A percentile compares a stretch with the other conserved stretches of the same genome.
Evolutionary conservation across 352 stramenopile species (phyloP).

Genomic region (Phytophthora melonis): DNA sequence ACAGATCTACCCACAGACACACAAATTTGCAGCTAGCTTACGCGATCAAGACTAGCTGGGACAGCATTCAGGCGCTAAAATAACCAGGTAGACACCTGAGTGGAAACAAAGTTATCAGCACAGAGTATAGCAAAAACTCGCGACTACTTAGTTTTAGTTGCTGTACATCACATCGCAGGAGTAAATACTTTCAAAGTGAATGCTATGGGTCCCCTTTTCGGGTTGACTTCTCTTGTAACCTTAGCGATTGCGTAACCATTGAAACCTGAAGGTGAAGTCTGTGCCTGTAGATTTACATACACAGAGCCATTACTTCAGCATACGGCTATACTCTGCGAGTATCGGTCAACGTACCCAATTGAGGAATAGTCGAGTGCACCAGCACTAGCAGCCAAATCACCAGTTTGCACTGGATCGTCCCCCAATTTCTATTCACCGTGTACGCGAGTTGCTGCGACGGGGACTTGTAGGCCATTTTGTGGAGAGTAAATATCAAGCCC

Average conservation of each 20-base stretch:
- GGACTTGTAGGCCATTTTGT: conserved; percentile 27
- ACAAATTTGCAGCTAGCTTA: too few species aligned
- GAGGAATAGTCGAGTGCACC: conserved; percentile 29
- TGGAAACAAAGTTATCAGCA: too few species aligned
- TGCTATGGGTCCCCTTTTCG: too few species aligned
- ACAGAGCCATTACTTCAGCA: not conserved
- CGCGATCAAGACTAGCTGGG: too few species aligned
- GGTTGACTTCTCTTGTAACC: too few species aligned
- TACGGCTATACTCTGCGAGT: not conserved
- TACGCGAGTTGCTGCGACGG: conserved; percentile 35
- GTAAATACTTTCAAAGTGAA: too few species aligned
- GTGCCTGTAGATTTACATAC: not conserved
- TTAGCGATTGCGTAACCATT: not conserved
- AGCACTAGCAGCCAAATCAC: conserved; percentile 33
- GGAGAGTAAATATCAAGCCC: conserved; percentile 9
- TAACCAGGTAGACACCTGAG: too few species aligned
- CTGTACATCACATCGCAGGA: too few species aligned
- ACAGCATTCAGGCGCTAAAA: too few species aligned
- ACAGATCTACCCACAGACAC: too few species aligned
- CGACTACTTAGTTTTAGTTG: too few species aligned
- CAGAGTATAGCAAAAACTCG: too few species aligned
- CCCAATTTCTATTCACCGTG: conserved; percentile 22
- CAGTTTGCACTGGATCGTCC: conserved; percentile 30
- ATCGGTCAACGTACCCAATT: conserved; percentile 20
- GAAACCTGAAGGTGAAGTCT: not conserved